phyloP scores from a whole-genome alignment of 305 asterid species.

The Fraxinus paxiana region DNA sequence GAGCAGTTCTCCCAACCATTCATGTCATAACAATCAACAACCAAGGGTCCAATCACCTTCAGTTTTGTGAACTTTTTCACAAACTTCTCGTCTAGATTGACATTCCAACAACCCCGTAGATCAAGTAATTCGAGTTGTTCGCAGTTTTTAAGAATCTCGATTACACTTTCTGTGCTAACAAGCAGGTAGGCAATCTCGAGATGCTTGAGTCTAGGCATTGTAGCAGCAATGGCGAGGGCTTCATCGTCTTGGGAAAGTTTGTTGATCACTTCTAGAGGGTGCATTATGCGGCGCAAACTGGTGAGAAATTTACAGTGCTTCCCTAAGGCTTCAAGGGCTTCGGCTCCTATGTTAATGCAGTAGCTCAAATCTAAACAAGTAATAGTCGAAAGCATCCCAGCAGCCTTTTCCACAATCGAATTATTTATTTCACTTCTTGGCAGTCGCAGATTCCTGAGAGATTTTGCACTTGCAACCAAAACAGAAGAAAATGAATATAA shows the following conservation, averaged over 20 bases:
- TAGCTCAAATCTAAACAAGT: slow-evolving; percentile 75
- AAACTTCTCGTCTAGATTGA: slow-evolving; percentile 53
- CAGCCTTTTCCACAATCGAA: slow-evolving; percentile 38
- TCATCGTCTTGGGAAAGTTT: slow-evolving; percentile 70
- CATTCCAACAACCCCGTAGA: slow-evolving; percentile 78
- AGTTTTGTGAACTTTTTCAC: slow-evolving; percentile 42
- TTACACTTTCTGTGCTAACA: slow-evolving; percentile 45
- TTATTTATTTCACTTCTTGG: slow-evolving; percentile 60
- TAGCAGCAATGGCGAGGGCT: slow-evolving; percentile 63
- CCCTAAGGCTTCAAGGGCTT: slow-evolving; percentile 60
- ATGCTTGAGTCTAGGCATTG: slow-evolving; percentile 73
- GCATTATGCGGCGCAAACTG: slow-evolving; percentile 65
- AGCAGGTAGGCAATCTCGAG: slow-evolving; percentile 79
- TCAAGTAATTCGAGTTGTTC: slow-evolving; percentile 59
- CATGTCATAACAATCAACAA: slow-evolving; percentile 49
- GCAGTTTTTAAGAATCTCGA: slow-evolving; percentile 60
- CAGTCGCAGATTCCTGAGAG: slow-evolving; percentile 46
- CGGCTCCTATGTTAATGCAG: slow-evolving; percentile 65
- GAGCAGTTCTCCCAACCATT: slow-evolving; percentile 63
- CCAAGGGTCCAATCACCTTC: slow-evolving; percentile 66
- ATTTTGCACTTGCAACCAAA: slow-evolving; percentile 63
- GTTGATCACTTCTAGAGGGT: slow-evolving; percentile 59
- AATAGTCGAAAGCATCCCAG: slow-evolving; percentile 38
- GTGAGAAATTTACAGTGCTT: slow-evolving; percentile 56
- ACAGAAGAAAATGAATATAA: slow-evolving; percentile 13